Percentiles rank a stretch among this genome's conserved stretches.
Conservation (phyloP, 306 rosid genomes). For the Quercus mongolica region DNA sequence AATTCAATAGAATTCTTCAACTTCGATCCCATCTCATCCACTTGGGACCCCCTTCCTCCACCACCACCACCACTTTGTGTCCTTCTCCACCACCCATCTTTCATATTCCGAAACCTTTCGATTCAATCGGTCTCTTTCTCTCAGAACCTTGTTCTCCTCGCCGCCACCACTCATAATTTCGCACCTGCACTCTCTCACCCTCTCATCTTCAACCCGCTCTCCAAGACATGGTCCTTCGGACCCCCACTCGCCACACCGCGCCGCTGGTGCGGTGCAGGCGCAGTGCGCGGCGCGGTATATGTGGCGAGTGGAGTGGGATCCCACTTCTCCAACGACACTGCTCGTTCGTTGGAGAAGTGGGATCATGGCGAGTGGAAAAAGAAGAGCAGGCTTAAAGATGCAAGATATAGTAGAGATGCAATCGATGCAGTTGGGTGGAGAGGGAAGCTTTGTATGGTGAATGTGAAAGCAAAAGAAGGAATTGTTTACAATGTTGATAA, state of each 20-base stretch:
- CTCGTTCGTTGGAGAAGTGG: conserved; percentile 56
- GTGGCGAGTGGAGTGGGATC: conserved; percentile 79
- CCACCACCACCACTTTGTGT: conserved; percentile 47
- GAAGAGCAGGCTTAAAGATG: conserved; percentile 41
- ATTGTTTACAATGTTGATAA: conserved; percentile 43
- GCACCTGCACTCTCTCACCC: conserved; percentile 70
- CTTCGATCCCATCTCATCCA: conserved; percentile 63
- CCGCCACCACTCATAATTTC: conserved; percentile 60
- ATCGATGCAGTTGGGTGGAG: conserved; percentile 85
- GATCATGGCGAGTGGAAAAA: conserved; percentile 47
- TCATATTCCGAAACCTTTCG: conserved; percentile 69
- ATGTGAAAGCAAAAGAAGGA: conserved; percentile 70
- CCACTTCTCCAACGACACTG: conserved; percentile 51
- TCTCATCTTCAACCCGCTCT: conserved; percentile 48
- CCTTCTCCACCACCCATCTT: conserved; percentile 73
- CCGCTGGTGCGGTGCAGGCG: conserved; percentile 81
- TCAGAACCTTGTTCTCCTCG: conserved; percentile 57
- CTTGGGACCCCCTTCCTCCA: conserved; percentile 50
- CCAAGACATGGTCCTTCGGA: conserved; percentile 40
- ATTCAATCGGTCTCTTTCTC: conserved; percentile 57
- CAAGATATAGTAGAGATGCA: conserved; percentile 72
- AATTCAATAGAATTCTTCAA: conserved; percentile 30
- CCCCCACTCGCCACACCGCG: conserved; percentile 53
- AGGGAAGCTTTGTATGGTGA: conserved; percentile 75
- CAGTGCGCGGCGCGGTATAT: conserved; percentile 28